Evolutionary conservation across 768 basidiomycete genomes (phyloP), one percentile per base, ranked within the genome.

Genomic region (Gelatoporia subvermispora): DNA sequence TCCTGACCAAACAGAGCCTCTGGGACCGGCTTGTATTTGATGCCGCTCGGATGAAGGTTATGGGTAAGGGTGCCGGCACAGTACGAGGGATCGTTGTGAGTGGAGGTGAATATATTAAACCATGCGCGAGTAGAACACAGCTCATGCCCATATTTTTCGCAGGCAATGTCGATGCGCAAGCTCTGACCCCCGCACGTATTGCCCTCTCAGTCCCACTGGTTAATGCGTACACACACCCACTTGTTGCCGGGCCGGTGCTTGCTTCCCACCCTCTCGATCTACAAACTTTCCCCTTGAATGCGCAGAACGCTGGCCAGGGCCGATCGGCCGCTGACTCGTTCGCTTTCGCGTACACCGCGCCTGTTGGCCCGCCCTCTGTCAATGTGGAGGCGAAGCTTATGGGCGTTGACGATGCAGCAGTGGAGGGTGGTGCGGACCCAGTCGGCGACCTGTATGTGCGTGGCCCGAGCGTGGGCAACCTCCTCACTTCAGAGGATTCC

Each of bases 251-350:
- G 3, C 93, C 93, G 0, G 66, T 94, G 23, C 75, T 93, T 39
- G 87, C 88, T 5, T 79, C 88, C 8, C 88, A 94, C 60, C 82
- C 88, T 8, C 78, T 90, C 46, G 93, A 97, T 63, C 65, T 96
- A 21, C 93, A 96, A 66, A 75, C 82, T 10, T 80, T 91, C 63
- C 73, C 77, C 3, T 56, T 64, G 15, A 36, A 43, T 9, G n/a
- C 44, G 9, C 34, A 45, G 8, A 42, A 23, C 1, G 25, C 17
- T 37, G 42, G 40, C 10, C 42, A 8, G 31, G n/a, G 43, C 24
- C 47, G 52, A 2, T 47, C 60, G 1, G 60, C 61, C 0, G 64
- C 64, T n/a, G 63, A 65, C 17, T 56, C 65, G 5, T 65, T 68
- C 34, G 47, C 62, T 1, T 56, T 66, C 24, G 73, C 75, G 3